Conservation (phyloP, 1,284 basidiomycete species). For the Austroboletus niveus region DNA sequence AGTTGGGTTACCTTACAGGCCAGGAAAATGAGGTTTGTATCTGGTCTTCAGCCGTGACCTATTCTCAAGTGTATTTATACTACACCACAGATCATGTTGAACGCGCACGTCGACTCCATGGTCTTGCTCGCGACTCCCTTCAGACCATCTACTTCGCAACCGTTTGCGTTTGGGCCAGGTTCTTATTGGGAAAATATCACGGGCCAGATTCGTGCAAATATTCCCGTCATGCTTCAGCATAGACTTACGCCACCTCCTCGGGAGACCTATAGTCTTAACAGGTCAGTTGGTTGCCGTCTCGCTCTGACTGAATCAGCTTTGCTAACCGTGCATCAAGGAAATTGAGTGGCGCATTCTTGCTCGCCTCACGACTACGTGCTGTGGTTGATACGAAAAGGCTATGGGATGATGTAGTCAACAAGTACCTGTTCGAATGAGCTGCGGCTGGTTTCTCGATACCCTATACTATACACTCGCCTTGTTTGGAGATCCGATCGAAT, state of each 20-base stretch:
- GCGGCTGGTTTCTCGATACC: background rate
- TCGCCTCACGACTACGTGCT: constrained; percentile 83
- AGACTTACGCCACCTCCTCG: constrained; percentile 89
- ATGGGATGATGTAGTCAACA: constrained; percentile 67
- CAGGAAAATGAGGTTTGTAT: constrained; percentile 71
- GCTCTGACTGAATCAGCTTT: background rate
- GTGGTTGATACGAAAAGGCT: constrained; percentile 67
- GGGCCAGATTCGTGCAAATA: constrained; percentile 70
- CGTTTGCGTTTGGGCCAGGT: constrained; percentile 69
- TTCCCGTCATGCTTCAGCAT: constrained; percentile 90
- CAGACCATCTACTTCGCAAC: constrained; percentile 57
- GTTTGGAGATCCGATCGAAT: background rate
- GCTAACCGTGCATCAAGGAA: constrained; percentile 50
- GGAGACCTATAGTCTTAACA: constrained; percentile 94
- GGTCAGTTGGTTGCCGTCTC: constrained; percentile 40
- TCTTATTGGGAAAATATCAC: constrained; percentile 71
- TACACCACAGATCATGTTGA: constrained; percentile 69
- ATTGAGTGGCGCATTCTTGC: constrained; percentile 89
- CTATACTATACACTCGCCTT: background rate
- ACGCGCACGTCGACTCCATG: constrained; percentile 88
- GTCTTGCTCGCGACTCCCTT: constrained; percentile 82
- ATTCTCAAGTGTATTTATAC: background rate
- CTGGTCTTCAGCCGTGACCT: background rate
- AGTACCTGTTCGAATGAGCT: constrained; percentile 17
- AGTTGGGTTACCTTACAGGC: constrained; percentile 89